Evolutionary conservation across 2,329 filamentous ascomycete species (phyloP).

Genomic region (Capronia epimyces): DNA sequence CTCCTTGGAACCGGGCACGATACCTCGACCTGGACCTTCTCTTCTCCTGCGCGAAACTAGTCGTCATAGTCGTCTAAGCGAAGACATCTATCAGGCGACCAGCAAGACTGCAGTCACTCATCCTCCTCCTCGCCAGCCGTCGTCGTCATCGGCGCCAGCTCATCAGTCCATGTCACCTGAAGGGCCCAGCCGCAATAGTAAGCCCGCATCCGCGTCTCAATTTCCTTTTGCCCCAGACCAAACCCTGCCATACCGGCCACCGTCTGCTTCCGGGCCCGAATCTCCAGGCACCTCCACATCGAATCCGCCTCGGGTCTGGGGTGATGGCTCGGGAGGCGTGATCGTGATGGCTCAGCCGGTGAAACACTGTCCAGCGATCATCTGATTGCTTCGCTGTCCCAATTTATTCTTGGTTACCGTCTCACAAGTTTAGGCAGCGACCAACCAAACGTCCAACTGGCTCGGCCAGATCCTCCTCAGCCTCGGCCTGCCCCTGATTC

Average conservation of each 20-base stretch:
- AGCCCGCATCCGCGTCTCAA: slow-evolving; percentile 10
- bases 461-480: slow-evolving; percentile 4
- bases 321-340: background rate
- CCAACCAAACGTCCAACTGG: slow-evolving; percentile 6
- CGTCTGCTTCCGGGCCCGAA: background rate
- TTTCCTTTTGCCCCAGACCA: background rate
- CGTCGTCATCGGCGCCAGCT: slow-evolving; percentile 7
- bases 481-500: slow-evolving; percentile 1
- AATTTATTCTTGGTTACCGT: slow-evolving; percentile 12
- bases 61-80: too few relatives aligned
- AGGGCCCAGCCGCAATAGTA: slow-evolving; percentile 11
- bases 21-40: too few relatives aligned
- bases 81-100: too few relatives aligned
- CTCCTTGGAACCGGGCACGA: too few relatives aligned
- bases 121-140: background rate
- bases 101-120: background rate
- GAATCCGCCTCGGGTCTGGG: slow-evolving; percentile 7
- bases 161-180: slow-evolving; percentile 23
- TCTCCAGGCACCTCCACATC: slow-evolving; percentile 10
- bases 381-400: slow-evolving; percentile 18
- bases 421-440: slow-evolving; percentile 12
- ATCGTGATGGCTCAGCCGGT: slow-evolving; percentile 12
- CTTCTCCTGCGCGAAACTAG: too few relatives aligned
- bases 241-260: background rate
- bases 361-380: slow-evolving; percentile 14